A percentile compares a stretch with the other conserved stretches of the same genome.
Conservation (phyloP, 2,329 filamentous ascomycete genomes). For the Cercospora canescens region DNA sequence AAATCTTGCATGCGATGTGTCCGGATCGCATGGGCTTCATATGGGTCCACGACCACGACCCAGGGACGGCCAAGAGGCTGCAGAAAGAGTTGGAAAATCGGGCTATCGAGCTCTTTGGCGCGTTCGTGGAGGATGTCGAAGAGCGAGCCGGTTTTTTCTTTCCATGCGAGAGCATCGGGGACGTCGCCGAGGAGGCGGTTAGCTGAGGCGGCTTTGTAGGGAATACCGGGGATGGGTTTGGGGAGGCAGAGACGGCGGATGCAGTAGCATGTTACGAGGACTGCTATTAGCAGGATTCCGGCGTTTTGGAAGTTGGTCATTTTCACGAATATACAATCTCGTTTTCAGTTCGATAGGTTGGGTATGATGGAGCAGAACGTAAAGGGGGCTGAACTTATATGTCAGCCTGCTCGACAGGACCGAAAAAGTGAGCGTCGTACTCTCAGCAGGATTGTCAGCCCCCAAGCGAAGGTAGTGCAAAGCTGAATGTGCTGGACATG, state of each 20-base stretch:
- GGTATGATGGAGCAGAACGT: background rate
- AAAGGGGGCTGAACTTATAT: background rate
- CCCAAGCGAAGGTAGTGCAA: background rate
- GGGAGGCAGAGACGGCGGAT: slow-evolving; percentile 34
- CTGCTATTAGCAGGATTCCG: background rate
- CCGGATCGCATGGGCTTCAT: slow-evolving; percentile 49
- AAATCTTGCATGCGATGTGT: slow-evolving; percentile 47
- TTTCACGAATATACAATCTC: no score
- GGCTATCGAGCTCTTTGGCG: slow-evolving; percentile 32
- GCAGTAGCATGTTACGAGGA: background rate
- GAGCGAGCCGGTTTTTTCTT: slow-evolving; percentile 34
- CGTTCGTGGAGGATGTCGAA: slow-evolving; percentile 19
- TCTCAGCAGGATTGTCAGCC: background rate
- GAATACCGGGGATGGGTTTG: slow-evolving; percentile 49
- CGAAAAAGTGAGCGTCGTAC: background rate
- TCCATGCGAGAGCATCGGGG: slow-evolving; percentile 42
- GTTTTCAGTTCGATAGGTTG: no score
- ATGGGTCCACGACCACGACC: slow-evolving; percentile 47
- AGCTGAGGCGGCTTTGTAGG: slow-evolving; percentile 44
- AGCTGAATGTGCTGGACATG: background rate
- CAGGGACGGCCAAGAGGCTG: slow-evolving; percentile 45
- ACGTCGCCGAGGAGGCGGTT: slow-evolving; percentile 45
- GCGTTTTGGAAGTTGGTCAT: background rate
- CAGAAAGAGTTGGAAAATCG: slow-evolving; percentile 52
- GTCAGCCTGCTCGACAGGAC: background rate